A percentile compares a stretch with the other conserved stretches of the same genome.
Evolutionary conservation across 345 rosid genomes (phyloP).

Genomic region (Citropsis articulata): DNA sequence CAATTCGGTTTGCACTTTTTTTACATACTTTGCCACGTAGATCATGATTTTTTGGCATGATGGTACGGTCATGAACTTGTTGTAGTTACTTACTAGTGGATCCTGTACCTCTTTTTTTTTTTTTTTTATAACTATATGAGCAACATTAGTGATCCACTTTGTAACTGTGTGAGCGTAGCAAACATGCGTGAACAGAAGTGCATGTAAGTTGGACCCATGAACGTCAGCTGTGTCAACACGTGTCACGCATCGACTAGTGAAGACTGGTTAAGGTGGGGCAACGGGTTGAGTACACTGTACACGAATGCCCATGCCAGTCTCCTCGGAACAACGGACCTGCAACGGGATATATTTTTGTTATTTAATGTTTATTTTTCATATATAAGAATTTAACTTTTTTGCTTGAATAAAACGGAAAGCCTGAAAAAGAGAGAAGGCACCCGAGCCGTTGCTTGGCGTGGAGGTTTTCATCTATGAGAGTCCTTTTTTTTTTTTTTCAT

Average conservation of each 20-base stretch:
- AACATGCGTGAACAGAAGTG: background rate
- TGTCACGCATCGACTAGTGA: slow-evolving; percentile 25
- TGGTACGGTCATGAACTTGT: background rate
- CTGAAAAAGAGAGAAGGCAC: slow-evolving; percentile 36
- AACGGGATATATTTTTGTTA: background rate
- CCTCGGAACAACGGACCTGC: slow-evolving; percentile 15
- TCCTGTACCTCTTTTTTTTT: background rate
- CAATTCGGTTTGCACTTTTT: slow-evolving; percentile 23
- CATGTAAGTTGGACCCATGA: background rate
- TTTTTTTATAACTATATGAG: background rate
- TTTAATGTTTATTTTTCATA: background rate
- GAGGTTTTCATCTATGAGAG: slow-evolving; percentile 32
- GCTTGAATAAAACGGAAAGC: slow-evolving; percentile 48
- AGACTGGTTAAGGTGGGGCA: slow-evolving; percentile 17
- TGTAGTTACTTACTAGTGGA: background rate
- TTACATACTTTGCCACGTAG: slow-evolving; percentile 21
- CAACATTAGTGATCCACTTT: too few relatives aligned
- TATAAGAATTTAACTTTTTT: slow-evolving; percentile 14
- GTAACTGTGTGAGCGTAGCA: background rate
- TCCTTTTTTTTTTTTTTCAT: background rate
- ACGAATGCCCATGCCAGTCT: slow-evolving; percentile 19
- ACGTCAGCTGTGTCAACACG: background rate
- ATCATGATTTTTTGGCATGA: background rate
- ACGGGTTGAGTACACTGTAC: background rate
- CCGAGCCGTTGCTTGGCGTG: slow-evolving; percentile 50